Base-by-base conservation (phyloP, 768 basidiomycete species). In the Phanerochaete sordida region DNA sequence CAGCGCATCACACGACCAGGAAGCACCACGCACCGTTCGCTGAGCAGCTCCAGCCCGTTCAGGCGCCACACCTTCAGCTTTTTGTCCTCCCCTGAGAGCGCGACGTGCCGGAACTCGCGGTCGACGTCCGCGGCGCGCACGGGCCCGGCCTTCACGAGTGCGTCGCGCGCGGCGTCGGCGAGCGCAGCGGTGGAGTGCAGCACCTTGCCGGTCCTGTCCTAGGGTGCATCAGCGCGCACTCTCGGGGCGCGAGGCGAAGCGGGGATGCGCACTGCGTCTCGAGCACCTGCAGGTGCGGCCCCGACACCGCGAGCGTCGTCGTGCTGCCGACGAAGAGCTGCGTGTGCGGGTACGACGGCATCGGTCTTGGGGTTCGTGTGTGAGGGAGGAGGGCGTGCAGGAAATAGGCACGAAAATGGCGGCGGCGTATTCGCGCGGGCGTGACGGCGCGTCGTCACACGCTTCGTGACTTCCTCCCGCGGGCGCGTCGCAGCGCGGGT, bases 51-150 rank as follows among this genome's bases (percentile, higher is more conserved):
- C 62, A 90, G 70, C 0, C 75, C 73, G 2, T 82, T 81, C 7
- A 93, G 65, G 28, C 80, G 76, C 87, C 90, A 95, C 11, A 96
- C 78, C 63, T 82, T 87, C 65, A 98, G 75, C 55, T 73, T 72
- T 73, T 98, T 98, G 72, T 95, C 91, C 56, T 96, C 94, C 8
- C 83, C 86, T 0, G 79, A 74, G 1, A 88, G 88, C 4, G 84
- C 82, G 16, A 93, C 72, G 64, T 85, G 79, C 30, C 62, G 71
- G 56, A 72, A 75, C 0, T 72, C 70, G 6, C 62, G 54, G 65
- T 84, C 82, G 4, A 86, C 69, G 0, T 81, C 84, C 19, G 81
- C 80, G 64, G 84, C 87, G 52, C 83, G 78, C 47, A 92, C 75
- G 3, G 83, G 83, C 0, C 86, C 86, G 7, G 82, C 75, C 61